phyloP scores from a whole-genome alignment of 75 land plant species.

The Pinus tabuliformis region DNA sequence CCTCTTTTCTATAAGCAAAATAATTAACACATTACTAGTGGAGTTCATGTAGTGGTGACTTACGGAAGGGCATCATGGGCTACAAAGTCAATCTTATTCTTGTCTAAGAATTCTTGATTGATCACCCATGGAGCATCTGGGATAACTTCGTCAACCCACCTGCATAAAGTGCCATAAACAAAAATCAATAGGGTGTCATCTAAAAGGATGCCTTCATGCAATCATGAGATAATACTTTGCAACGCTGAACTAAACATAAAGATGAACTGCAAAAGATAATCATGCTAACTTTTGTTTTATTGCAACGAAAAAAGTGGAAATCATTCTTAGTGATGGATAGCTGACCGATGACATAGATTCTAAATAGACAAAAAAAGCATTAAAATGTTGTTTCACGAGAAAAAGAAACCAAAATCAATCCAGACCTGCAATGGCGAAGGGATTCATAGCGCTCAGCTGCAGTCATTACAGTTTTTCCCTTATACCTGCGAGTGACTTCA shows the following conservation, averaged over 20 bases:
- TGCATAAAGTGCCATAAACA: slow-evolving; percentile 19
- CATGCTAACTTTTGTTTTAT: not conserved
- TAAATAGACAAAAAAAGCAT: not conserved
- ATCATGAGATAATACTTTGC: not conserved
- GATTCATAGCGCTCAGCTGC: slow-evolving; percentile 90
- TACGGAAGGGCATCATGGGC: slow-evolving; percentile 92
- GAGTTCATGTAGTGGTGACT: slow-evolving; percentile 15
- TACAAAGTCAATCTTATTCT: slow-evolving; percentile 78
- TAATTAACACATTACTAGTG: not conserved
- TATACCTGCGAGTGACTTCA: slow-evolving; percentile 73
- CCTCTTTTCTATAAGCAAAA: not conserved
- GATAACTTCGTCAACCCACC: slow-evolving; percentile 93
- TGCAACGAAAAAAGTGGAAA: too few species aligned
- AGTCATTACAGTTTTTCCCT: slow-evolving; percentile 93
- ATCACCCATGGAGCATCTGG: slow-evolving; percentile 92
- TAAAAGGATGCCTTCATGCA: not conserved
- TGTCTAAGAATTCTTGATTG: slow-evolving; percentile 71
- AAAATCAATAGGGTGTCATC: not conserved
- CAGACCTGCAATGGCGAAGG: slow-evolving; percentile 90
- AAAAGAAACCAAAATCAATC: slow-evolving; percentile 9
- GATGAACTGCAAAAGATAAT: not conserved
- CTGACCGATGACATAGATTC: not conserved
- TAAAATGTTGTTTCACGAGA: not conserved
- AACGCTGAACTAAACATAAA: not conserved
- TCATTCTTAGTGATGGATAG: not conserved